A percentile compares a stretch with the other conserved stretches of the same genome.
These are phyloP conservation scores for Fusarium pseudocircinatum DNA, from an alignment of 2,329 filamentous ascomycete species.

Conservation along the genomic window DNA sequence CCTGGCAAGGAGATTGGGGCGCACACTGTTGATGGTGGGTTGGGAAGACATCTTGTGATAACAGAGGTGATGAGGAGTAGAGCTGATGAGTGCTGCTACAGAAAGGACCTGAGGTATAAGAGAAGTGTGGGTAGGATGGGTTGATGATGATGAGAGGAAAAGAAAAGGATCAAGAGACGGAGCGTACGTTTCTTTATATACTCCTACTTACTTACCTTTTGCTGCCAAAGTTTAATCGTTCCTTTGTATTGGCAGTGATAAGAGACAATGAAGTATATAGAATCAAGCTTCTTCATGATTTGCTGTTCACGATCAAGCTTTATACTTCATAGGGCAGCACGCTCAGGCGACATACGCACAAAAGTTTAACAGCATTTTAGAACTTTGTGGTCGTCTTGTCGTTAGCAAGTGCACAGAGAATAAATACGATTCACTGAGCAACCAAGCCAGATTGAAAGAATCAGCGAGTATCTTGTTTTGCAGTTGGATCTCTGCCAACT, in stretches of 20 bases:
- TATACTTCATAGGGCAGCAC: not conserved
- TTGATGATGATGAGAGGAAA: not conserved
- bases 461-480: not conserved
- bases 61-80: not conserved
- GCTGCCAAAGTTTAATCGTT: not conserved
- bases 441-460: not conserved
- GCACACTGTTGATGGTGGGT: not conserved
- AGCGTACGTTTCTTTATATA: not conserved
- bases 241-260: fast-evolving
- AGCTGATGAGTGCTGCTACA: not conserved
- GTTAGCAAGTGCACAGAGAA: no score
- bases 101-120: not conserved
- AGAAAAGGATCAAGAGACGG: not conserved
- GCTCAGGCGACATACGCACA: no score
- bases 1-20: not conserved
- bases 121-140: not conserved
- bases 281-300: not conserved
- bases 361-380: not conserved
- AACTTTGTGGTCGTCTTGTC: not conserved
- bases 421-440: no score
- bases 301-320: not conserved
- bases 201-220: not conserved
- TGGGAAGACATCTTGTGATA: not conserved
- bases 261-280: not conserved
- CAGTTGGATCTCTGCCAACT: not conserved